A percentile compares a stretch with the other conserved stretches of the same genome.
Evolutionary conservation across 371 early-diverging fungal species (phyloP).

Genomic region (Haplosporangium sp.): DNA sequence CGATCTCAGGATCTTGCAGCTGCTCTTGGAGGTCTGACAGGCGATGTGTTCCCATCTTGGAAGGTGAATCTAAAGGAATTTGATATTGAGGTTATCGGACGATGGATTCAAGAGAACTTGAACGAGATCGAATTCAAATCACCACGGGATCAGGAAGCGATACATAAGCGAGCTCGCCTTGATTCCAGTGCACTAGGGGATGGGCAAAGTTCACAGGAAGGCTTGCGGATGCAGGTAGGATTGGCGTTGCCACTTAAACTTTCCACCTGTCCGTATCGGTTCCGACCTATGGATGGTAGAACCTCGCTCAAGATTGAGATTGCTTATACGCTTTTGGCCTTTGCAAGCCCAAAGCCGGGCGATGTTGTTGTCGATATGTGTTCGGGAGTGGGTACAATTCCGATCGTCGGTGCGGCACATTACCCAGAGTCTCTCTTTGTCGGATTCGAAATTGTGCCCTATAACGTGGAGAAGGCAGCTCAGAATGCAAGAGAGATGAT

Average conservation of each 20-base stretch:
- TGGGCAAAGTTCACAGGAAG: neutral
- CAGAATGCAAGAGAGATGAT: constrained; percentile 34
- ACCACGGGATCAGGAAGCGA: neutral
- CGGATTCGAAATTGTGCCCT: constrained; percentile 21
- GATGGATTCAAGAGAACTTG: constrained; percentile 26
- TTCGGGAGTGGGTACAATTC: constrained; percentile 44
- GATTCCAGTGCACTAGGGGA: neutral
- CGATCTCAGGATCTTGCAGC: constrained; percentile 48
- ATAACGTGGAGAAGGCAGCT: constrained; percentile 34
- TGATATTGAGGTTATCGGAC: constrained; percentile 36
- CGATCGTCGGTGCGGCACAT: constrained; percentile 37
- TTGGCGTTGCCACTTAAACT: constrained; percentile 33
- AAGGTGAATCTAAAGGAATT: constrained; percentile 35
- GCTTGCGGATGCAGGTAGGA: constrained; percentile 30
- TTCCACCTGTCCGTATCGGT: constrained; percentile 40
- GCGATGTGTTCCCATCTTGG: constrained; percentile 36
- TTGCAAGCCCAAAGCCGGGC: constrained; percentile 30
- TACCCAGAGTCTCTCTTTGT: constrained; percentile 32
- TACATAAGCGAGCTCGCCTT: neutral
- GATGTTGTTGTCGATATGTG: constrained; percentile 42
- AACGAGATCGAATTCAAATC: constrained; percentile 7
- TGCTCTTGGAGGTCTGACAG: constrained; percentile 30
- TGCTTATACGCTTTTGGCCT: constrained; percentile 29
- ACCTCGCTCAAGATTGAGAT: constrained; percentile 47
- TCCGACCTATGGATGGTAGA: constrained; percentile 36